Conservation (phyloP, 2,329 filamentous ascomycete species). For the Monosporascus ibericus region DNA sequence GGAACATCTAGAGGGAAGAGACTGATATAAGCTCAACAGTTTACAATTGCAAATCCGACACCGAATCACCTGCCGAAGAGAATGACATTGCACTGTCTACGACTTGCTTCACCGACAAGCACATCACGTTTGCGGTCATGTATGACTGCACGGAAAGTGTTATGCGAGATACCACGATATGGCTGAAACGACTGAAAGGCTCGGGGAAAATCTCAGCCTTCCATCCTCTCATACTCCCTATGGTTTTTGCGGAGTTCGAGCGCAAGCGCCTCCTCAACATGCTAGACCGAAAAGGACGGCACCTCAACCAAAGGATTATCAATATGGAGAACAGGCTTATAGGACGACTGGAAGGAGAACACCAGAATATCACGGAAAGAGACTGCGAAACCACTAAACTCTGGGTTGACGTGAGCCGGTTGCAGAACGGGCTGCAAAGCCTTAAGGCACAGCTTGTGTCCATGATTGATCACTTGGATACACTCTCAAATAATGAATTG, state of each 20-base stretch:
- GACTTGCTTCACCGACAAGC: constrained; percentile 10
- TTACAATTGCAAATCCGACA: constrained; percentile 19
- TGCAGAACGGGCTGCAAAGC: constrained; percentile 14
- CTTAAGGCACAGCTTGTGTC: constrained; percentile 5
- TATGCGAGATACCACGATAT: background rate
- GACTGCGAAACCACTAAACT: constrained; percentile 11
- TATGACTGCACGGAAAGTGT: constrained; percentile 12
- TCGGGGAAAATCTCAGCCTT: constrained; percentile 1
- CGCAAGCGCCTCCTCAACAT: constrained; percentile 8
- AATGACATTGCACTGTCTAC: constrained; percentile 14
- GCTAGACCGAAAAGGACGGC: constrained; percentile 1
- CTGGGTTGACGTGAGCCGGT: constrained; percentile 9
- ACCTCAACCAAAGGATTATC: constrained; percentile 8
- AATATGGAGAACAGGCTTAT: constrained; percentile 9
- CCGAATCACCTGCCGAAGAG: background rate
- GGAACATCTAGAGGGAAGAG: background rate
- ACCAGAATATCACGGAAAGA: constrained; percentile 2
- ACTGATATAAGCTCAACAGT: constrained; percentile 6
- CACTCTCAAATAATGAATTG: background rate
- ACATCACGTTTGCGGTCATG: constrained; percentile 9
- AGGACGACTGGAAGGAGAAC: background rate
- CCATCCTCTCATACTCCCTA: constrained; percentile 13
- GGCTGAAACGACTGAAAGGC: constrained; percentile 1
- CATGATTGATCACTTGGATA: constrained; percentile 3
- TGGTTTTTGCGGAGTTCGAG: constrained; percentile 14